Evolutionary conservation across 2,329 filamentous ascomycete genomes (phyloP).

Genomic region (Fusarium dimerum): DNA sequence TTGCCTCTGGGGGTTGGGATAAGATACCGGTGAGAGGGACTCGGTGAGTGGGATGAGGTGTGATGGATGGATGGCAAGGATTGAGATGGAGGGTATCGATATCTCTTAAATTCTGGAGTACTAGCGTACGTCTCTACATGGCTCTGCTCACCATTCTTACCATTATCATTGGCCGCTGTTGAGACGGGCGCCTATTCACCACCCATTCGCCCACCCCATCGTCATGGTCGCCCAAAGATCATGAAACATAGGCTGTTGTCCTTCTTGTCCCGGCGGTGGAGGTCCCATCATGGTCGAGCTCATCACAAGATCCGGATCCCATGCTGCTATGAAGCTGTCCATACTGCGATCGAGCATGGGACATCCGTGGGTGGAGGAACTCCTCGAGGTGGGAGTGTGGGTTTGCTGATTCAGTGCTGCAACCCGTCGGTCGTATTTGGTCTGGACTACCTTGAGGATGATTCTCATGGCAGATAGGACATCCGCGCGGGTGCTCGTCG

Average conservation of each 20-base stretch:
- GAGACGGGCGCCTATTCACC: too few species aligned
- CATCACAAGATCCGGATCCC: constrained; percentile 41
- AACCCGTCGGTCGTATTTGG: constrained; percentile 46
- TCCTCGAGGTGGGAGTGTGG: neutral
- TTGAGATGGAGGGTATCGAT: too few species aligned
- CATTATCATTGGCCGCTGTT: too few species aligned
- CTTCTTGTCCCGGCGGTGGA: constrained; percentile 6
- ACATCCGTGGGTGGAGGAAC: constrained; percentile 35
- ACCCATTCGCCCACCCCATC: constrained; percentile 40
- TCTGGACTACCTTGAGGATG: constrained; percentile 47
- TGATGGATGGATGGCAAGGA: too few species aligned
- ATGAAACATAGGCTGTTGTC: constrained; percentile 35
- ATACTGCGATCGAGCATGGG: constrained; percentile 55
- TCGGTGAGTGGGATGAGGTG: neutral
- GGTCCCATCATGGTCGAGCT: constrained; percentile 10
- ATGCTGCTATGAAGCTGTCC: constrained; percentile 46
- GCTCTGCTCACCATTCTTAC: too few species aligned
- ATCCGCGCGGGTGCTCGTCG: constrained; percentile 38
- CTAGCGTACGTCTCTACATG: too few species aligned
- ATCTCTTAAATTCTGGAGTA: too few species aligned
- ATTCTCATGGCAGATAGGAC: constrained; percentile 47
- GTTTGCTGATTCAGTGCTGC: constrained; percentile 27
- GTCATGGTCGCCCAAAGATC: constrained; percentile 53
- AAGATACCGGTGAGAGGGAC: neutral
- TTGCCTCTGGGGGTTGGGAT: neutral